Base-by-base conservation (phyloP, 129 eudicot genomes). In the Dittrichia graveolens region DNA sequence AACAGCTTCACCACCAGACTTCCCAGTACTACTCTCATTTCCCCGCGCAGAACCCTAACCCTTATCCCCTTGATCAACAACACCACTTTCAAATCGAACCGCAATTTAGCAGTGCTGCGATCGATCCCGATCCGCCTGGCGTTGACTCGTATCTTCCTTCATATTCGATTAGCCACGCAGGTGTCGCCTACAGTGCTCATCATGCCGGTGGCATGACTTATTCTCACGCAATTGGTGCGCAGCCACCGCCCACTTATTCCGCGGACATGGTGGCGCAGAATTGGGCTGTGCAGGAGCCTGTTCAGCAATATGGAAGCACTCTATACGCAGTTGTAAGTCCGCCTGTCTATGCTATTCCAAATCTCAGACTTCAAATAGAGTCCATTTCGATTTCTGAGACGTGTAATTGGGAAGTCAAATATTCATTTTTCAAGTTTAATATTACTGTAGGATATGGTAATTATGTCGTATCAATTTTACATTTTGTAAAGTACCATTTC, bases 11-110 rank as follows among this genome's bases (percentile, higher is more conserved):
- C 38, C 31, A 73, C n/a, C 61, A 63, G 13, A 47, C 77, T 59
- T 46, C 77, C n/a, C 69, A 60, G 14, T 73, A 34, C 44, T 73
- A 73, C 18, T 73, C 77, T 10, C 37, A 73, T 73, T 47, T 73
- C 50, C 69, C 69, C 65, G 2, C 78, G 52, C 80, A 69, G 71
- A 79, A 73, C 88, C 92, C 86, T 80, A 80, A 75, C 67, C 87
- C 89, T 69, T 73, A 73, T 6, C 61, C 78, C 16, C 69, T 48
- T 73, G 40, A 61, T 47, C 70, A 61, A 4, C 70, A 57, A 3
- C 59, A 45, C 68, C 70, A 59, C 24, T 71, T 24, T 14, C 64
- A 52, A 64, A 72, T 14, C 56, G 61, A 69, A 11, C 4, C 74
- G 19, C 45, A 41, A 37, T 65, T 46, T 12, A 55, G 41, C 46